Evolutionary conservation across 2,329 filamentous ascomycete genomes (phyloP).

Genomic region (Didymella pinodella): DNA sequence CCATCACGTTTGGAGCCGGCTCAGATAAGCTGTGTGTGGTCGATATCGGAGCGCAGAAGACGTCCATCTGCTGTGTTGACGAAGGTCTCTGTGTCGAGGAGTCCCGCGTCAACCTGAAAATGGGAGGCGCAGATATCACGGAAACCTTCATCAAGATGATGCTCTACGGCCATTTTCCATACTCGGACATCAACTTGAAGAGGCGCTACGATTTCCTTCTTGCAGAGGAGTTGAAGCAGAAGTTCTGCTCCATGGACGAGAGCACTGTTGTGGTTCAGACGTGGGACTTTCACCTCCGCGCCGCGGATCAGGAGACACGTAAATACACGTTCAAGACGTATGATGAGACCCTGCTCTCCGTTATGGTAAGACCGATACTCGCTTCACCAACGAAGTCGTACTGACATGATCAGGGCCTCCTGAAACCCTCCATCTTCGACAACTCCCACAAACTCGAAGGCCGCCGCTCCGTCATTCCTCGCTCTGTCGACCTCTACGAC

Average conservation of each 20-base stretch:
- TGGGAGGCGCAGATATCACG: conserved; percentile 89
- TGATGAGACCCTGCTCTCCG: conserved; percentile 92
- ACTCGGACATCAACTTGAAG: conserved; percentile 90
- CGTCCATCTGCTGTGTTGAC: conserved; percentile 94
- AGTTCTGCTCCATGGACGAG: conserved; percentile 90
- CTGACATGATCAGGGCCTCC: conserved; percentile 69
- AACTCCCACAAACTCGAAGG: conserved; percentile 79
- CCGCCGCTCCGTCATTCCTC: conserved; percentile 80
- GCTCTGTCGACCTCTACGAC: conserved; percentile 94
- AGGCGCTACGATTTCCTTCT: conserved; percentile 91
- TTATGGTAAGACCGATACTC: conserved; percentile 64
- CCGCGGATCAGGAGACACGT: conserved; percentile 84
- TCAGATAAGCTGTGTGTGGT: conserved; percentile 95
- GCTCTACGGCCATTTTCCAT: conserved; percentile 94
- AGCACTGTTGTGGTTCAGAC: conserved; percentile 87
- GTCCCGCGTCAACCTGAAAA: conserved; percentile 94
- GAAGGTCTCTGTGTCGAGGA: conserved; percentile 95
- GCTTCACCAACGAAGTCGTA: neutral
- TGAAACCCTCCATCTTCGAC: conserved; percentile 87
- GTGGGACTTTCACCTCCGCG: conserved; percentile 88
- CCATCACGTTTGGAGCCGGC: conserved; percentile 92
- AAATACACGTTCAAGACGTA: conserved; percentile 98
- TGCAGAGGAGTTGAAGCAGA: conserved; percentile 94
- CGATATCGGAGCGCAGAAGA: conserved; percentile 96
- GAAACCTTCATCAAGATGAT: conserved; percentile 98